Base-by-base conservation (phyloP, 352 stramenopile genomes). In the Phytopythium ostracodes region DNA sequence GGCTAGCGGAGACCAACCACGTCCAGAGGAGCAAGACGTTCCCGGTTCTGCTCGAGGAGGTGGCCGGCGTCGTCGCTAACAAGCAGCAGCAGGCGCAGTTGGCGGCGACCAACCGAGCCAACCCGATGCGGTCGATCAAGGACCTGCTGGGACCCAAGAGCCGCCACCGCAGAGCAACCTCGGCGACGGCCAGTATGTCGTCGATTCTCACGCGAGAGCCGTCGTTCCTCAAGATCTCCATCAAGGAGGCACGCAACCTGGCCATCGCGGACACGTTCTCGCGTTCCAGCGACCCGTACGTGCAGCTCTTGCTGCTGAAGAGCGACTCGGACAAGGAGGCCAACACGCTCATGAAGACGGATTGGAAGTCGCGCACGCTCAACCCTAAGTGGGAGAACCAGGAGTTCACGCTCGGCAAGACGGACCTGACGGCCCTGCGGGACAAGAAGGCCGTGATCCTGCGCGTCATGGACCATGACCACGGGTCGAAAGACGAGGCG, bases 331-430 rank as follows among this genome's bases (percentile, higher is more conserved):
- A 73, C 17, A 79, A 79, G 47, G 82, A 89, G 53, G 71, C 79
- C 38, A 64, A 73, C 56, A 87, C 82, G 4, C 73, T 73, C 49
- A 58, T 86, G 51, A 91, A 91, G 55, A 86, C 82, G 1, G 80
- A 91, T 49, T 76, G 85, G 22, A 84, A 88, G 59, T 60, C 77
- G 49, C 88, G 68, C 36, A 89, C 82, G 2, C 27, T 91, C 3
- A 89, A 84, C 35, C 82, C 82, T 0, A 87, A 79, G 53, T 91
- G 82, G 82, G 63, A 73, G 15, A 91, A 91, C 56, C 77, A 91
- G 47, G 74, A 83, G 55, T 91, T 91, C 52, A 64, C 77, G 17
- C 69, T 91, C 0, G 82, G 82, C 2, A 86, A 79, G 53, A 74
- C 64, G 2, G 70, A 77, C 29, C 75, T 71, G 25, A 88, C 74